Percentiles rank a stretch among this genome's conserved stretches.
Conservation (phyloP, 345 rosid genomes). For the Pseudoturritis turrita region DNA sequence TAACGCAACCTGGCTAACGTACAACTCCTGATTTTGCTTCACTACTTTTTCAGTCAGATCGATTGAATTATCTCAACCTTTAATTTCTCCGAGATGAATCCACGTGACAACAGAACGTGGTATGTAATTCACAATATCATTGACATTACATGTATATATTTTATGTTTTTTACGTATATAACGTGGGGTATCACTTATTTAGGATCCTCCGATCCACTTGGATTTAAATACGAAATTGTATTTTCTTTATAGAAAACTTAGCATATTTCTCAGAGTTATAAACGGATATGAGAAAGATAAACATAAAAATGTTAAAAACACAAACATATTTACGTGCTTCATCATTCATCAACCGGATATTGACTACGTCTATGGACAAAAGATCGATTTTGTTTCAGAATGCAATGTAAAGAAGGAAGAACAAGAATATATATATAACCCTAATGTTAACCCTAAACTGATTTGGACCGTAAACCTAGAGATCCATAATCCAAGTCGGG, state of each 20-base stretch:
- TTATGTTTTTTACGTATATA: too few relatives aligned
- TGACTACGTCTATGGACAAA: not conserved
- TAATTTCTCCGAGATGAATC: not conserved
- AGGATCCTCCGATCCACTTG: not conserved
- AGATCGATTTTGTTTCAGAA: not conserved
- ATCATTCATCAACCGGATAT: not conserved
- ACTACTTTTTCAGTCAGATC: not conserved
- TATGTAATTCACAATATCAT: not conserved
- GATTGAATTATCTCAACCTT: not conserved
- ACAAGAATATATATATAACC: not conserved
- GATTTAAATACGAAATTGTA: too few relatives aligned
- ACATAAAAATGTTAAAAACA: too few relatives aligned
- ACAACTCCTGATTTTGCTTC: not conserved
- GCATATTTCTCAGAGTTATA: not conserved
- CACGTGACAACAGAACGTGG: not conserved
- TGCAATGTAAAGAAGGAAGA: too few relatives aligned
- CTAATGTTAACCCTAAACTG: not conserved
- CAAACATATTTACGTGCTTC: not conserved
- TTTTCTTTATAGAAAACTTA: too few relatives aligned
- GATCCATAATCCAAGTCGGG: not conserved
- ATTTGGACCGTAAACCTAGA: not conserved
- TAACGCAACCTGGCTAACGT: not conserved
- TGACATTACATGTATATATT: not conserved
- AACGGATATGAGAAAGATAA: too few relatives aligned
- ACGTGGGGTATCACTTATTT: too few relatives aligned